Evolutionary conservation across 2,329 filamentous ascomycete genomes (phyloP), one percentile per base, ranked within the genome.

Genomic region (Macrophomina tecta): DNA sequence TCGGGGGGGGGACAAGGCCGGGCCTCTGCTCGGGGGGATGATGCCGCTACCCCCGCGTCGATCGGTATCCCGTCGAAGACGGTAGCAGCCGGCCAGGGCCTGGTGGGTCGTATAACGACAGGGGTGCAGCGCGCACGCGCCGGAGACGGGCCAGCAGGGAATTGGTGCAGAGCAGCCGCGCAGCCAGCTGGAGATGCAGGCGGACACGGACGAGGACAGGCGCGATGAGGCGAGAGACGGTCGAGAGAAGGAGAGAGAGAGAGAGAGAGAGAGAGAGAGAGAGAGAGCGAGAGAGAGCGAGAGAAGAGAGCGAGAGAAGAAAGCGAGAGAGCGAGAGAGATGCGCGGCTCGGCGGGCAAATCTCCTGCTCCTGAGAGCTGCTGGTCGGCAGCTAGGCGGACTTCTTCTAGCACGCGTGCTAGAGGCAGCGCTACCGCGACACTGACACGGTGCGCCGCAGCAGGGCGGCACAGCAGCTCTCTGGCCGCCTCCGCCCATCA

Each of bases 1-100:
- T 61, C 42, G 58, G 58, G 58, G 55, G 58, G 55, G 58, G 42
- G n/a, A 49, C 58, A 61, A 49, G 56, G 56, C 48, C 56, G 56
- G 56, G 56, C 56, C 55, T 61, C 40, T 61, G 58, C 58, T 61
- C 58, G 45, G 38, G 58, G 58, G 58, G 58, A 49, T 49, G 42
- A 30, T 38, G 42, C 58, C 42, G 58, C 58, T 61, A 55, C 16
- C 58, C 58, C 58, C 58, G 58, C 58, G 58, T 61, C 58, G 58
- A 61, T 61, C 58, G 38, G 55, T 60, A 34, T 60, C 38, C 55
- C 55, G 55, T 28, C 45, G 53, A 23, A 28, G n/a, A 30, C 36
- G 42, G 23, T 16, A 36, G 32, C 51, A 38, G 53, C 53, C 12
- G 12, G 53, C 12, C 11, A 36, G 53, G 53, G 36, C n/a, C 11